A percentile compares a stretch with the other conserved stretches of the same genome.
These are phyloP conservation scores for Hymenoscyphus fraxineus DNA, from an alignment of 2,329 filamentous ascomycete species.

Conservation along the genomic window DNA sequence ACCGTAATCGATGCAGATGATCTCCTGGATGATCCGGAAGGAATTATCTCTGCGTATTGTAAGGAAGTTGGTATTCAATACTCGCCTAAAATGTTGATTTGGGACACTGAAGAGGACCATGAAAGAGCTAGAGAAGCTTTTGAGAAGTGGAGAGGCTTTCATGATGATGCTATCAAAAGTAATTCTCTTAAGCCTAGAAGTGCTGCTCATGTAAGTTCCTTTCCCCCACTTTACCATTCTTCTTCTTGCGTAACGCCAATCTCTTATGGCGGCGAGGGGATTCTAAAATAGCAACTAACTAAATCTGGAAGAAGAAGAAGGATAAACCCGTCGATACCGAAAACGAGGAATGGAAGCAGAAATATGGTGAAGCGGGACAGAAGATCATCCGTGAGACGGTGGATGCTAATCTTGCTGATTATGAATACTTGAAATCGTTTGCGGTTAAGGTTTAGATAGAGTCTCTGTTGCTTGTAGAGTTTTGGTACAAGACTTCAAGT, in stretches of 20 bases:
- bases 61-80: conserved; percentile 75
- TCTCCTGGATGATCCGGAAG: conserved; percentile 77
- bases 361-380: conserved; percentile 69
- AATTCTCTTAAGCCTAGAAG: conserved; percentile 68
- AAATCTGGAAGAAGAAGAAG: conserved; percentile 46
- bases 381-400: conserved; percentile 68
- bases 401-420: conserved; percentile 67
- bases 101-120: conserved; percentile 74
- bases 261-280: background rate
- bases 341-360: conserved; percentile 67
- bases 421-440: conserved; percentile 80
- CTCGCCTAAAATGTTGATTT: conserved; percentile 72
- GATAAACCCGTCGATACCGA: conserved; percentile 62
- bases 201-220: conserved; percentile 53
- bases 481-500: too few relatives aligned
- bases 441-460: conserved; percentile 53
- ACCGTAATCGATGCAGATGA: conserved; percentile 94
- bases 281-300: background rate
- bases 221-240: background rate
- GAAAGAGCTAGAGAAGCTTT: conserved; percentile 68
- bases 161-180: conserved; percentile 88
- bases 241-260: background rate
- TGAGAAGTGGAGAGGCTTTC: conserved; percentile 96
- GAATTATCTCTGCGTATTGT: conserved; percentile 76
- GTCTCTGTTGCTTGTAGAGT: too few relatives aligned